A percentile compares a stretch with the other conserved stretches of the same genome.
phyloP scores from a whole-genome alignment of 202 grass and related monocot genomes.

The Alloteropsis angusta region DNA sequence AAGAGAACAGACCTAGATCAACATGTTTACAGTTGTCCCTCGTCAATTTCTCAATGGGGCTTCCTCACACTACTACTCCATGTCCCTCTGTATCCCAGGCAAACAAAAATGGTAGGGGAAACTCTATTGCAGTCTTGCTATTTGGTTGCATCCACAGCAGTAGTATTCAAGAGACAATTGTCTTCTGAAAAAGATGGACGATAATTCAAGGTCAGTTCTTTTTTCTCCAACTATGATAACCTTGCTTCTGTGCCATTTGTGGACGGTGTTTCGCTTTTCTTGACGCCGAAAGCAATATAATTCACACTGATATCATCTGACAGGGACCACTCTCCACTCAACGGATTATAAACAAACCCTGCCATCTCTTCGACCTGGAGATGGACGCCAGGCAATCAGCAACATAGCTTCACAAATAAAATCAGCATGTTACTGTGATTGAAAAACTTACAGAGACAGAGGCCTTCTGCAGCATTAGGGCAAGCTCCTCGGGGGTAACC shows the following conservation, averaged over 20 bases:
- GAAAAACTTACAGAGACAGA: conserved; percentile 62
- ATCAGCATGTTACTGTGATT: not conserved
- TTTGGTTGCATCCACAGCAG: not conserved
- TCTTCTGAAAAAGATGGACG: not conserved
- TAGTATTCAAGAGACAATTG: not conserved
- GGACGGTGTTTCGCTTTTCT: conserved; percentile 25
- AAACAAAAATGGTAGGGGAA: not conserved
- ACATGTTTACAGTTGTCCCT: not conserved
- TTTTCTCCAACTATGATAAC: not conserved
- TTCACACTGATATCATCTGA: conserved; percentile 88
- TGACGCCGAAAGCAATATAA: conserved; percentile 73
- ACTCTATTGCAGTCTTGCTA: not conserved
- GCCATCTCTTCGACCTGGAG: conserved; percentile 87
- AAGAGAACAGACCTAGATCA: not conserved
- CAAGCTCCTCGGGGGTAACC: conserved; percentile 76
- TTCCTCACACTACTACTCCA: not conserved
- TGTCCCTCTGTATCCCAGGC: not conserved
- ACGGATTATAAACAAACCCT: conserved; percentile 73
- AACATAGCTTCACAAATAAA: not conserved
- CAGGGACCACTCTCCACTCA: conserved; percentile 62
- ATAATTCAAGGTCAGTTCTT: not conserved
- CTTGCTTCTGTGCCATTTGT: not conserved
- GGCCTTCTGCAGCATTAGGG: conserved; percentile 61
- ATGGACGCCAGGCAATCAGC: conserved; percentile 15
- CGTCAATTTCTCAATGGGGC: not conserved